These are phyloP conservation scores for Tricholoma matsutake DNA, from an alignment of 768 basidiomycete genomes.

Conservation along the genomic window DNA sequence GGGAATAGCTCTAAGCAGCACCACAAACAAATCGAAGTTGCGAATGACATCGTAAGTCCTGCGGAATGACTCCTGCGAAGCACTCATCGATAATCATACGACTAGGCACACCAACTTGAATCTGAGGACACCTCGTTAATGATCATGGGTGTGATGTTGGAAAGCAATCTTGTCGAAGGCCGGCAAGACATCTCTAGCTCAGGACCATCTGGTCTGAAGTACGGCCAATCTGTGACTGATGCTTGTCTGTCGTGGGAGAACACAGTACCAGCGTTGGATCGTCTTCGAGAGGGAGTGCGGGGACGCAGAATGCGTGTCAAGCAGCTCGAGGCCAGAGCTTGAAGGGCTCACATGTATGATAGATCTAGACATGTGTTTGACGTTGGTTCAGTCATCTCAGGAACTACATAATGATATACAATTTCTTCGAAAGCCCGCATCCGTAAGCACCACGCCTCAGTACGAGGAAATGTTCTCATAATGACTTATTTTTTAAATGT, in stretches of 20 bases:
- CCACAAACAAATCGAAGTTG: constrained; percentile 82
- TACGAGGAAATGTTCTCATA: too few species aligned
- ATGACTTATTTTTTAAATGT: too few species aligned
- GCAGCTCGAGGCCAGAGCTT: constrained; percentile 20
- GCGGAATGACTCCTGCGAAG: constrained; percentile 2
- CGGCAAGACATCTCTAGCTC: constrained; percentile 78
- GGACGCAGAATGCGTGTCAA: constrained; percentile 59
- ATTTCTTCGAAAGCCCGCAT: too few species aligned
- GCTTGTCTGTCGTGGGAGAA: constrained; percentile 89
- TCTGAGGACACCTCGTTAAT: constrained; percentile 62
- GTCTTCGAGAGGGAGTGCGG: constrained; percentile 83
- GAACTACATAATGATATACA: neutral
- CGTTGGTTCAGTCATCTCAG: neutral
- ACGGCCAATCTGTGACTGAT: constrained; percentile 87
- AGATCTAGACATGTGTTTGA: neutral
- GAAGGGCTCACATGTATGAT: neutral
- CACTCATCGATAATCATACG: constrained; percentile 13
- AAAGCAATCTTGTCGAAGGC: constrained; percentile 86
- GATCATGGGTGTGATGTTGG: constrained; percentile 95
- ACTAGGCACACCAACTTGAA: constrained; percentile 70
- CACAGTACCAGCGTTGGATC: constrained; percentile 78
- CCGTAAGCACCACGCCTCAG: too few species aligned
- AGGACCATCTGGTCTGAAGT: constrained; percentile 70
- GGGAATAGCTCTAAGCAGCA: constrained; percentile 95
- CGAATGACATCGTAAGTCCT: constrained; percentile 76